Percentiles rank a stretch among this genome's conserved stretches.
Evolutionary conservation across 352 stramenopile genomes (phyloP).

Genomic region (Pythium monospermum): DNA sequence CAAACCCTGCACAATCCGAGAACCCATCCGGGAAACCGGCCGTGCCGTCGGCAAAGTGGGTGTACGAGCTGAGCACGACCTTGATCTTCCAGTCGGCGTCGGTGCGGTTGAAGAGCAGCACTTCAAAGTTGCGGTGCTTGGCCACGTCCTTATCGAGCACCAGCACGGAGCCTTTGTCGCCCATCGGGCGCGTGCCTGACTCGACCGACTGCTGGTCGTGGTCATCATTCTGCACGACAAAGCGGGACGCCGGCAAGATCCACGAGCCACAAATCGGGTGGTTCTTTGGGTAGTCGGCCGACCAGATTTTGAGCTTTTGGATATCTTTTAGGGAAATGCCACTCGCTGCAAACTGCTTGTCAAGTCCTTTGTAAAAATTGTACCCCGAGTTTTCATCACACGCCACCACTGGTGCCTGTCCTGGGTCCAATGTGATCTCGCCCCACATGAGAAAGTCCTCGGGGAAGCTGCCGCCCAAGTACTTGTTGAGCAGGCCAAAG

Average conservation of each 20-base stretch:
- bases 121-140: slow-evolving; percentile 52
- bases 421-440: slow-evolving; percentile 31
- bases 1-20: slow-evolving; percentile 25
- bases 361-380: slow-evolving; percentile 61
- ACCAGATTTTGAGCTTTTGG: slow-evolving; percentile 75
- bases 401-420: slow-evolving; percentile 18
- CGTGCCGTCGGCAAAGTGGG: slow-evolving; percentile 38
- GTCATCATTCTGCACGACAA: slow-evolving; percentile 76
- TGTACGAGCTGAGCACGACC: slow-evolving; percentile 69
- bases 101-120: slow-evolving; percentile 42
- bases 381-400: slow-evolving; percentile 52
- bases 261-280: slow-evolving; percentile 56
- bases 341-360: slow-evolving; percentile 32
- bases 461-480: slow-evolving; percentile 54
- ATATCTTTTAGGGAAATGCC: slow-evolving; percentile 52
- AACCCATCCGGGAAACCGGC: slow-evolving; percentile 41
- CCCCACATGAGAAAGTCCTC: slow-evolving; percentile 61
- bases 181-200: slow-evolving; percentile 52
- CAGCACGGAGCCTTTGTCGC: slow-evolving; percentile 43
- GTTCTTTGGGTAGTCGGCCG: slow-evolving; percentile 57
- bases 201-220: slow-evolving; percentile 60
- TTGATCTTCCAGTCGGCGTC: slow-evolving; percentile 66
- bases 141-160: slow-evolving; percentile 39
- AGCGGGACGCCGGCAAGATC: slow-evolving; percentile 50
- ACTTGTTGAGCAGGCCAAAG: slow-evolving; percentile 39